A percentile compares a stretch with the other conserved stretches of the same genome.
phyloP scores from a whole-genome alignment of 129 eudicot genomes.

The Tanacetum coccineum region DNA sequence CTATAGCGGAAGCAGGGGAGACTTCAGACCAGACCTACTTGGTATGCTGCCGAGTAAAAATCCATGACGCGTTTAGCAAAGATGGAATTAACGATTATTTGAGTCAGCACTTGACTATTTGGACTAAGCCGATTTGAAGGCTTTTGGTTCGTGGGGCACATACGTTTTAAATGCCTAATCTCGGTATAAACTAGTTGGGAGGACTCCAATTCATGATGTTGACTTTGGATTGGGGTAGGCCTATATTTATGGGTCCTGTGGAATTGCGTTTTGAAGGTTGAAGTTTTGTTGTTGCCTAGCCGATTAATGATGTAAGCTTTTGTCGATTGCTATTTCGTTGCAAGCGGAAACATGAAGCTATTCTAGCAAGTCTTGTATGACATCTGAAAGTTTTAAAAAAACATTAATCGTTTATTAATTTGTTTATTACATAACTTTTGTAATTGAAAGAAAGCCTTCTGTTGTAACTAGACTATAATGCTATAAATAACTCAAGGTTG shows the following conservation, averaged over 20 bases:
- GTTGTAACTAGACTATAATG: too few species aligned
- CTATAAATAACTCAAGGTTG: too few species aligned
- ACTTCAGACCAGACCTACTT: slow-evolving; percentile 2
- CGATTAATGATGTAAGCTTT: slow-evolving; percentile 14
- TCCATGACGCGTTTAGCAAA: slow-evolving; percentile 7
- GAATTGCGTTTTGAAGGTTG: background rate
- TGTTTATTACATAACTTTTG: background rate
- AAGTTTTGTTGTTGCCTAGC: slow-evolving; percentile 4
- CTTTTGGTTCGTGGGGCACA: background rate
- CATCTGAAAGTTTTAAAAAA: slow-evolving; percentile 14
- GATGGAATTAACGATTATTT: slow-evolving; percentile 13
- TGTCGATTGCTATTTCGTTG: slow-evolving; percentile 9
- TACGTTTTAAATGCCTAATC: background rate
- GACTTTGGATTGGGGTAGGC: slow-evolving; percentile 19
- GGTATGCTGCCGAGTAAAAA: slow-evolving; percentile 19
- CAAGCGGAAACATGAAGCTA: slow-evolving; percentile 7
- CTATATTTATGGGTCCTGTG: slow-evolving; percentile 8
- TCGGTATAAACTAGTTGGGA: slow-evolving; percentile 15
- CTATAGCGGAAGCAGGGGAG: background rate
- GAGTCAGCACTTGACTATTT: slow-evolving; percentile 8
- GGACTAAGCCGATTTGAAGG: background rate
- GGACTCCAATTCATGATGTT: background rate
- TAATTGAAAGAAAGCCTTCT: too few species aligned
- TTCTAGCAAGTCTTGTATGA: slow-evolving; percentile 18
- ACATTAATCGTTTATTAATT: slow-evolving; percentile 4